These are phyloP conservation scores for Waitea zeae DNA, from an alignment of 1,284 basidiomycete species.

Conservation along the genomic window DNA sequence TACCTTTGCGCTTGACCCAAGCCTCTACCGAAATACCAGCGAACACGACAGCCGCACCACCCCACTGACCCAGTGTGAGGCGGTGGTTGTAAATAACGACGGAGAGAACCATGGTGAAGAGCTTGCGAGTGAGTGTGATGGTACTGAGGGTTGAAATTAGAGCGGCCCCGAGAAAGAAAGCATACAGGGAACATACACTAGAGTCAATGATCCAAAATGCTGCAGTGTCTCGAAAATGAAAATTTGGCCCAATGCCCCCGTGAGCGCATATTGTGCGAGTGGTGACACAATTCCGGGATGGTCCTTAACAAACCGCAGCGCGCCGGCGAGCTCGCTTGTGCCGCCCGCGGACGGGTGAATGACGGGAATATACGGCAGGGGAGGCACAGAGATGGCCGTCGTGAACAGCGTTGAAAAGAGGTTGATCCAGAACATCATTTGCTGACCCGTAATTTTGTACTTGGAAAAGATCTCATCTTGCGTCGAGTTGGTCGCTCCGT, in stretches of 20 bases:
- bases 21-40: constrained; percentile 90
- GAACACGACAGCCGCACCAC: constrained; percentile 77
- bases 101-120: constrained; percentile 96
- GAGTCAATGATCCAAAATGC: constrained; percentile 87
- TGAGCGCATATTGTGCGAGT: constrained; percentile 73
- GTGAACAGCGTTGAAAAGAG: constrained; percentile 62
- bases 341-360: constrained; percentile 44
- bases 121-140: constrained; percentile 91
- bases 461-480: constrained; percentile 91
- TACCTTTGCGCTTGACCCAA: constrained; percentile 71
- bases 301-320: constrained; percentile 56
- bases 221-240: constrained; percentile 98
- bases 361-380: constrained; percentile 61
- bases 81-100: constrained; percentile 87
- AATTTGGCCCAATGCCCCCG: constrained; percentile 87
- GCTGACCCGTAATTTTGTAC: constrained; percentile 75
- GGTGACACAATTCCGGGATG: constrained; percentile 74
- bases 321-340: constrained; percentile 49
- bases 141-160: constrained; percentile 30
- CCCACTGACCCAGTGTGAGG: constrained; percentile 79
- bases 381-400: constrained; percentile 45
- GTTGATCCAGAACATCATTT: constrained; percentile 99
- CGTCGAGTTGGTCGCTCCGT: constrained; percentile 93
- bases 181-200: constrained; percentile 46
- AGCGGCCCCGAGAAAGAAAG: not conserved